Conservation (phyloP, 768 basidiomycete species). For the Hortiboletus campestris region DNA sequence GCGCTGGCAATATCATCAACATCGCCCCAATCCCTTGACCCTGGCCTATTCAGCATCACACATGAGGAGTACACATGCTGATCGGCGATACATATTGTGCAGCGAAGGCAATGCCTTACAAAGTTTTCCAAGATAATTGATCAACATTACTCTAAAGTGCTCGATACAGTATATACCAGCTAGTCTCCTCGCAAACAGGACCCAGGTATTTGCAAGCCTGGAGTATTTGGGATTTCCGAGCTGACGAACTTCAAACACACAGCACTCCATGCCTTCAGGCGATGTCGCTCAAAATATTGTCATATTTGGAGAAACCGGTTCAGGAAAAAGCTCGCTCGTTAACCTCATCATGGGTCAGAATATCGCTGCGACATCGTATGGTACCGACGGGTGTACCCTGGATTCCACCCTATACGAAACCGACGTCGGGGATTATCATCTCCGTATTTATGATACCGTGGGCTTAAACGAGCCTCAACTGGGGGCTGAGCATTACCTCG, state of each 20-base stretch:
- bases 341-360: conserved; percentile 38
- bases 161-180: background rate
- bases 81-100: background rate
- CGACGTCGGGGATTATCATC: conserved; percentile 10
- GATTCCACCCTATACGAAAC: conserved; percentile 25
- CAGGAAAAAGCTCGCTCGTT: conserved; percentile 44
- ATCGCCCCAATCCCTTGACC: conserved; percentile 4
- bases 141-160: background rate
- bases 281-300: conserved; percentile 26
- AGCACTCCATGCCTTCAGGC: conserved; percentile 16
- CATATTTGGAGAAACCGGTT: conserved; percentile 33
- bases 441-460: conserved; percentile 32
- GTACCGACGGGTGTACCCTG: conserved; percentile 38
- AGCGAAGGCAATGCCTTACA: background rate
- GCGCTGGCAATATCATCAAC: background rate
- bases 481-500: conserved; percentile 21
- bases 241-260: conserved; percentile 4
- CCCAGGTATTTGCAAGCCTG: conserved; percentile 9
- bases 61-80: conserved; percentile 22
- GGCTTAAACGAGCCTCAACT: conserved; percentile 31
- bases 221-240: background rate
- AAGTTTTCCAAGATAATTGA: background rate
- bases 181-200: background rate
- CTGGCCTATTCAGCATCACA: background rate
- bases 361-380: conserved; percentile 32